Percentiles rank a stretch among this genome's conserved stretches.
These are phyloP conservation scores for Pythium vanterpoolii DNA, from an alignment of 352 stramenopile genomes.

Conservation along the genomic window DNA sequence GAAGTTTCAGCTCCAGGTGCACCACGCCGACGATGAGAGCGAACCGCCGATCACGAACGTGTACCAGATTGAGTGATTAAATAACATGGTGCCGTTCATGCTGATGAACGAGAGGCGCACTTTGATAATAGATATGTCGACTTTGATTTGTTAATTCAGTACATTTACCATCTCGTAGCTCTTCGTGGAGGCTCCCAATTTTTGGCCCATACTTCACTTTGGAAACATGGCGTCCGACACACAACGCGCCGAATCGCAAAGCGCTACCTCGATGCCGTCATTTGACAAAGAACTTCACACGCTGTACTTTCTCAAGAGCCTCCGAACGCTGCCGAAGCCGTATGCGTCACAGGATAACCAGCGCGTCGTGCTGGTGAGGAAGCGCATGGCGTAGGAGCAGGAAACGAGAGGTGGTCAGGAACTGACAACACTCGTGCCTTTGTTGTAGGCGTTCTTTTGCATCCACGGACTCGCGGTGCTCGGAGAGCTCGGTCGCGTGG, in stretches of 20 bases:
- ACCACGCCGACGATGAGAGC: conserved; percentile 59
- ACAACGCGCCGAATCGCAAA: neutral
- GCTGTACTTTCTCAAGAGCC: conserved; percentile 80
- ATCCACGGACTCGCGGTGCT: conserved; percentile 81
- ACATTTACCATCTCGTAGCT: no score
- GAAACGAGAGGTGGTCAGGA: neutral
- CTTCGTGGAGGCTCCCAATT: neutral
- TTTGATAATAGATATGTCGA: conserved; percentile 26
- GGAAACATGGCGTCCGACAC: neutral
- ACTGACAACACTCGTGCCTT: neutral
- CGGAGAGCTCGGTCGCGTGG: conserved; percentile 64
- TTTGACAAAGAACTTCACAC: conserved; percentile 76
- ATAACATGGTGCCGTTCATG: conserved; percentile 5
- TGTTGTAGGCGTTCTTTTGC: conserved; percentile 76
- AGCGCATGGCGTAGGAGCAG: neutral
- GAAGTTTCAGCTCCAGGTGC: conserved; percentile 79
- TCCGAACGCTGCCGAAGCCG: conserved; percentile 58
- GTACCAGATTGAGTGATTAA: conserved; percentile 85
- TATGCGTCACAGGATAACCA: conserved; percentile 82
- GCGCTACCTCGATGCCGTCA: neutral
- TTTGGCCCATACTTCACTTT: neutral
- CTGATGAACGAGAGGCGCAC: neutral
- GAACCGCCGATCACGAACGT: conserved; percentile 47
- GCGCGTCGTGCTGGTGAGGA: conserved; percentile 65
- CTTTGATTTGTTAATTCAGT: conserved; percentile 11